These are phyloP conservation scores for Chytriomyces sp. DNA, from an alignment of 192 early-diverging fungal species.

Conservation along the genomic window DNA sequence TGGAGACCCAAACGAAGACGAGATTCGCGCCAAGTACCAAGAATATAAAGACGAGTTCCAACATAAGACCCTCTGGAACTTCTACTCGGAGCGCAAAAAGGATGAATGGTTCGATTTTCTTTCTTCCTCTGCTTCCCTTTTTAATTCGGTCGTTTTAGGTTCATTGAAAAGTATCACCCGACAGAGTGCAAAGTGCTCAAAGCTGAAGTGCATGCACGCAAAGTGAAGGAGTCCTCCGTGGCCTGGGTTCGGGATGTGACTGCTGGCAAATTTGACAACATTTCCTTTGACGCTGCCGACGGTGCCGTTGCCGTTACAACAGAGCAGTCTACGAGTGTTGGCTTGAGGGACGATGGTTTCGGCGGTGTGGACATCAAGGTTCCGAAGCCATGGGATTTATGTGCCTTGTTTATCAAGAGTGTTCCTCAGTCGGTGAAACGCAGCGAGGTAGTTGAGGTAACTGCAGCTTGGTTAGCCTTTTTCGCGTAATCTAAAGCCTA, in stretches of 20 bases:
- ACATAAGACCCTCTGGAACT: conserved; percentile 66
- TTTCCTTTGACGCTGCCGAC: conserved; percentile 55
- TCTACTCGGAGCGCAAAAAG: conserved; percentile 76
- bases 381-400: conserved; percentile 25
- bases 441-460: conserved; percentile 64
- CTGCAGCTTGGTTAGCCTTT: neutral
- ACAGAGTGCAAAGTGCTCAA: conserved; percentile 58
- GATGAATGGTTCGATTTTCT: conserved; percentile 71
- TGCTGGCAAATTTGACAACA: conserved; percentile 68
- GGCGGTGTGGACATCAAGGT: conserved; percentile 13
- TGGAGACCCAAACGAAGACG: conserved; percentile 71
- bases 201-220: conserved; percentile 54
- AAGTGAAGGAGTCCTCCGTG: conserved; percentile 50
- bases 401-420: conserved; percentile 79
- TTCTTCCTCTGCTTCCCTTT: neutral
- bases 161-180: conserved; percentile 90
- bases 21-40: conserved; percentile 74
- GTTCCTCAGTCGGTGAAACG: conserved; percentile 72
- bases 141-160: conserved; percentile 43
- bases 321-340: conserved; percentile 30
- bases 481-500: neutral
- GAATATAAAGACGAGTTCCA: conserved; percentile 82
- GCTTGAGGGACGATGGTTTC: conserved; percentile 11
- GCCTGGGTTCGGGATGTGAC: conserved; percentile 69
- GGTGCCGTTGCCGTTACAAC: conserved; percentile 26